Evolutionary conservation across 352 stramenopile genomes (phyloP).

Genomic region (Globisporangium acanthophoron): DNA sequence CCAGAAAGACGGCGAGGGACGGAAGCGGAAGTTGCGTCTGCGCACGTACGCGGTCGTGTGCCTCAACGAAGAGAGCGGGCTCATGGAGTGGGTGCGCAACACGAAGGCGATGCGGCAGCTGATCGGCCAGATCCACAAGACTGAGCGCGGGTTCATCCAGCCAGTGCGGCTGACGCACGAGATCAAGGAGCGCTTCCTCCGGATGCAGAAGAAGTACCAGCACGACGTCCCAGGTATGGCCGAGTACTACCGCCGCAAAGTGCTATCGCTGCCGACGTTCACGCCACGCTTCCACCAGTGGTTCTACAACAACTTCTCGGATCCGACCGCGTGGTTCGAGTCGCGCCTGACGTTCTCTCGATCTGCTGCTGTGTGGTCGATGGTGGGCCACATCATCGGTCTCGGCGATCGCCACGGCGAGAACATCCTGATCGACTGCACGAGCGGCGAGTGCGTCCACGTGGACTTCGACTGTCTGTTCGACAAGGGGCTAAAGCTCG

Average conservation of each 20-base stretch:
- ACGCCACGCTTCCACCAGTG: slow-evolving; percentile 97
- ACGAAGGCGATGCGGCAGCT: slow-evolving; percentile 93
- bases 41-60: slow-evolving; percentile 99
- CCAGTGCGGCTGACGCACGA: slow-evolving; percentile 70
- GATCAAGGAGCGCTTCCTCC: slow-evolving; percentile 84
- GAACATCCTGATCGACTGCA: slow-evolving; percentile 99
- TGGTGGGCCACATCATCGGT: slow-evolving; percentile 94
- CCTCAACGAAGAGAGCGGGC: slow-evolving; percentile 98
- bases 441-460: slow-evolving; percentile 97
- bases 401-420: slow-evolving; percentile 96
- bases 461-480: slow-evolving; percentile 99
- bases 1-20: slow-evolving; percentile 81
- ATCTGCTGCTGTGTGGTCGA: slow-evolving; percentile 95
- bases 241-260: slow-evolving; percentile 56
- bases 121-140: slow-evolving; percentile 85
- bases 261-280: slow-evolving; percentile 72
- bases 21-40: slow-evolving; percentile 91
- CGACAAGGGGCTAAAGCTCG: slow-evolving; percentile 97
- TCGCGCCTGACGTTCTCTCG: slow-evolving; percentile 83
- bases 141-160: slow-evolving; percentile 79
- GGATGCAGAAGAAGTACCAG: slow-evolving; percentile 85
- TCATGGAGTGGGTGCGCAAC: slow-evolving; percentile 99
- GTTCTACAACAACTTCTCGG: slow-evolving; percentile 98
- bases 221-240: slow-evolving; percentile 78
- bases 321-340: slow-evolving; percentile 98